A percentile compares a stretch with the other conserved stretches of the same genome.
Conservation (phyloP, 2,329 filamentous ascomycete genomes). For the Aspergillus phoenicis region DNA sequence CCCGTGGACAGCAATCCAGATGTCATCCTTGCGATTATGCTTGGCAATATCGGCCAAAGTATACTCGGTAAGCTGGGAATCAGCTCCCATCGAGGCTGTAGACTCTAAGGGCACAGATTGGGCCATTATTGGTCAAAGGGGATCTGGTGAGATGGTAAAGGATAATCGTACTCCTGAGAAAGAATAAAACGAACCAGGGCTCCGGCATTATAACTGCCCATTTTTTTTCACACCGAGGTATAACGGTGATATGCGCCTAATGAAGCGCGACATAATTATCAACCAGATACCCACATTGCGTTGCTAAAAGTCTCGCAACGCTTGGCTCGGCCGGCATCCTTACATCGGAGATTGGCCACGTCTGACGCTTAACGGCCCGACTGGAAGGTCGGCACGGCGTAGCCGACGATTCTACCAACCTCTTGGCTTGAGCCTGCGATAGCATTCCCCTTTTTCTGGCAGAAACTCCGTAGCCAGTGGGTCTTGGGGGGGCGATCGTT, state of each 20-base stretch:
- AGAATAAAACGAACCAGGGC: background rate
- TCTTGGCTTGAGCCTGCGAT: background rate
- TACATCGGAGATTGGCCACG: constrained; percentile 4
- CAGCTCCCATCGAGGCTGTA: background rate
- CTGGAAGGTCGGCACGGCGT: background rate
- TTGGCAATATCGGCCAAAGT: constrained; percentile 44
- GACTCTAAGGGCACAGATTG: background rate
- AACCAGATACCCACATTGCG: constrained; percentile 7
- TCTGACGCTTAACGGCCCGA: background rate
- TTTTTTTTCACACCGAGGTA: background rate
- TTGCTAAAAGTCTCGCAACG: background rate
- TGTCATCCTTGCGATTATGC: constrained; percentile 53
- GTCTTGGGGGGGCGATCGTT: constrained; percentile 1
- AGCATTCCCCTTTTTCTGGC: background rate
- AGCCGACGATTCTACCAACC: background rate
- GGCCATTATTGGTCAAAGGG: background rate
- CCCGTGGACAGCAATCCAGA: constrained; percentile 61
- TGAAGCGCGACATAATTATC: constrained; percentile 7
- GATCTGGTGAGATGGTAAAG: background rate
- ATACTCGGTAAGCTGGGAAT: constrained; percentile 22
- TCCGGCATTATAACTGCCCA: background rate
- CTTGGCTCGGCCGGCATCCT: background rate
- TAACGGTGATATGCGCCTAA: background rate
- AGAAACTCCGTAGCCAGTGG: background rate
- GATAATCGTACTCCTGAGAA: background rate